A percentile compares a stretch with the other conserved stretches of the same genome.
Evolutionary conservation across 2,329 filamentous ascomycete species (phyloP).

Genomic region (Aotearoamyces nothofagi): DNA sequence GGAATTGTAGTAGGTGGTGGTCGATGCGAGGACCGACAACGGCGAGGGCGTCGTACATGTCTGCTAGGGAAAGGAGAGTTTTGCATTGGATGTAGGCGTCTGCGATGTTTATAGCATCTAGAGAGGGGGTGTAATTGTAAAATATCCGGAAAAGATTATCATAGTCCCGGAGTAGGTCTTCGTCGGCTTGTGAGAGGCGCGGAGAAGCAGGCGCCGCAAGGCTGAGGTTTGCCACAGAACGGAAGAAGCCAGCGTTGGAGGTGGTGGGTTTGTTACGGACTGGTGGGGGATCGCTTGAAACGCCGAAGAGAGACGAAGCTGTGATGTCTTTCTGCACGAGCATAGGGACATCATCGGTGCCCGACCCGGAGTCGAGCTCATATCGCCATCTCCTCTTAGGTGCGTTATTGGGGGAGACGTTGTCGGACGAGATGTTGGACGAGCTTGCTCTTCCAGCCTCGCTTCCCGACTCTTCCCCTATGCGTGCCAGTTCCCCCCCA

Average conservation of each 20-base stretch:
- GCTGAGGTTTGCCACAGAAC: constrained; percentile 69
- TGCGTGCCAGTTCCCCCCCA: constrained; percentile 32
- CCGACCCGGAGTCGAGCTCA: constrained; percentile 65
- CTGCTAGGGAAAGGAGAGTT: constrained; percentile 72
- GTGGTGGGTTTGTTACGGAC: constrained; percentile 45
- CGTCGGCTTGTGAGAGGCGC: constrained; percentile 27
- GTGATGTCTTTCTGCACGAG: constrained; percentile 60
- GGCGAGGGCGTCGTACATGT: constrained; percentile 81
- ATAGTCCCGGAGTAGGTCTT: constrained; percentile 78
- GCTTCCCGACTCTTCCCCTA: constrained; percentile 29
- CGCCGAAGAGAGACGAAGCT: constrained; percentile 39
- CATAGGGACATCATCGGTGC: constrained; percentile 69
- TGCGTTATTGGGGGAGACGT: too few species aligned
- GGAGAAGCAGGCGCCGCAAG: constrained; percentile 32
- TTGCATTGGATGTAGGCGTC: constrained; percentile 92
- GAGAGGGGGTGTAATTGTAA: constrained; percentile 75
- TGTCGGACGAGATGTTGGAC: neutral
- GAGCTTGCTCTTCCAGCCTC: constrained; percentile 15
- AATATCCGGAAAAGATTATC: constrained; percentile 92
- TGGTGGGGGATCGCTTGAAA: constrained; percentile 31
- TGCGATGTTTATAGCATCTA: constrained; percentile 80
- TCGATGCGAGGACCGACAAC: constrained; percentile 84
- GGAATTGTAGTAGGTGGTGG: constrained; percentile 86
- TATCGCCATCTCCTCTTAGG: constrained; percentile 58
- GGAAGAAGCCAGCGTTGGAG: constrained; percentile 61